Evolutionary conservation across 495 filamentous ascomycete genomes (phyloP), one percentile per base, ranked within the genome.

Genomic region (Monascus purpureus): DNA sequence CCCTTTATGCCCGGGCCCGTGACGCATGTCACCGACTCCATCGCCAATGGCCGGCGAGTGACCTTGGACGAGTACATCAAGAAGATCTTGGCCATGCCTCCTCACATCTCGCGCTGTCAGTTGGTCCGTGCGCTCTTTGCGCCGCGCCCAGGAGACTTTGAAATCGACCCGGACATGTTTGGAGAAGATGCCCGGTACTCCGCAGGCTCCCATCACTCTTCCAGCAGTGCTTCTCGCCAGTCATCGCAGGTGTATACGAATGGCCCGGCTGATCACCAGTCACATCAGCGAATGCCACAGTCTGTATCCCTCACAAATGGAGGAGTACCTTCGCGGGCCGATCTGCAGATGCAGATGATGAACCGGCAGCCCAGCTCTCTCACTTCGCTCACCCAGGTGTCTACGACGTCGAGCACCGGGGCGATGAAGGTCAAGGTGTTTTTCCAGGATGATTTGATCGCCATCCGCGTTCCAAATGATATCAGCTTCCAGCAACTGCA

Each of bases 1-100:
- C 90, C 90, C n/a, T 97, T 88, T 55, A 97, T 97, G 90, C 90
- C 90, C 13, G 90, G 90, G 7, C 90, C 90, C 13, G 88, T 97
- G 43, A 93, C 87, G 35, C 92, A 93, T 57, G 92, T 97, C 32
- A 97, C 92, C 11, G 92, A 95, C 49, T 82, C 82, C 5, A 95
- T 97, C 45, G 93, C 86, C 23, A 85, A 93, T 41, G 90, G 85
- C 18, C 75, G 90, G 29, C 75, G 86, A 28, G 79, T 84, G 41
- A 93, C 87, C 50, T 63, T 97, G 8, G 86, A 97, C 47, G 79
- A 86, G 35, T 97, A 97, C 41, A 82, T 97, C 43, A 87, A 87
- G 55, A 85, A 86, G 39, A 71, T 97, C 6, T 61, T 97, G 2
- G 67, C 73, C 18, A 79, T 95, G 55, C 77, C 84, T 6, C 58